Base-by-base conservation (phyloP, 108 stramenopile species). In the Cyclotella cryptica region DNA sequence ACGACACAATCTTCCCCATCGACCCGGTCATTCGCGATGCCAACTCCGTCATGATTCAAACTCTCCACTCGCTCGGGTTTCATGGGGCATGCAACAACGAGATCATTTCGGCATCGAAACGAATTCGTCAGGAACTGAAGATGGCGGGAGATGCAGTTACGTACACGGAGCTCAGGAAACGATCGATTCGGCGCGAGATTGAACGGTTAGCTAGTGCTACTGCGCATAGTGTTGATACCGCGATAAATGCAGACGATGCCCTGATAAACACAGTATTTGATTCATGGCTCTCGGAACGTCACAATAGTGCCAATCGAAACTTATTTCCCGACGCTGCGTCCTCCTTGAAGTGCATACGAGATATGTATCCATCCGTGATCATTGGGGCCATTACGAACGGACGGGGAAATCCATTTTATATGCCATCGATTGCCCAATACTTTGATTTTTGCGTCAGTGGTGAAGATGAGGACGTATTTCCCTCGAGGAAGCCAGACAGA, bases 371-470 rank as follows among this genome's bases (percentile, higher is more conserved):
- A 27, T 59, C 70, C 40, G 80, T 74, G 2, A 53, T 80, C 47
- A 77, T 93, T 45, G 90, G 74, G 28, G 92, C 90, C 10, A 88
- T 93, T 51, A 93, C 92, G 26, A 88, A 93, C 69, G 92, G 92
- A 28, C 61, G 77, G 28, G 90, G 88, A 27, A 84, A 89, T 78
- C 92, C 92, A 9, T 77, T 88, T 9, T n/a, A 55, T 21, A 91
- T 90, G 90, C 62, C 74, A 35, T 75, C 77, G 0, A 28, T 90
- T 13, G 68, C 77, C 18, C 58, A 68, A 0, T 90, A 69, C 53
- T 93, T 93, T 82, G 86, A 91, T 39, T 89, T 90, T 74, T 81
- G 88, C 67, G 78, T 91, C 22, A 89, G 86, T 60, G 87, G 92
- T 7, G 92, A 93, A 77, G 90, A 89, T 67, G 79, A 87, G 12